A percentile compares a stretch with the other conserved stretches of the same genome.
Conservation (phyloP, 2,329 filamentous ascomycete genomes). For the Myriosclerotinia duriaeana region DNA sequence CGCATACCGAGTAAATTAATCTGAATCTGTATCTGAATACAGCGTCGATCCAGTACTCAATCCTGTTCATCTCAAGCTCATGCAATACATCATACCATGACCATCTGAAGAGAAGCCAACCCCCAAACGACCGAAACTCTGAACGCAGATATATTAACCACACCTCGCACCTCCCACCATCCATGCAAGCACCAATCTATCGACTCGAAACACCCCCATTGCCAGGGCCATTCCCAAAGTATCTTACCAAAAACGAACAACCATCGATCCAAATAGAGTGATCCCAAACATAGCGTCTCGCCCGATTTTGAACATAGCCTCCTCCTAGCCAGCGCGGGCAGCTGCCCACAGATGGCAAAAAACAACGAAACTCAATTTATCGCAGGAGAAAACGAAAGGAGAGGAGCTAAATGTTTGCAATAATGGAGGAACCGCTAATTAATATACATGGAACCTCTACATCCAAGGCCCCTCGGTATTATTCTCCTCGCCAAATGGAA, state of each 20-base stretch:
- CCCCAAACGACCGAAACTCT: background rate
- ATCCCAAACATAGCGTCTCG: background rate
- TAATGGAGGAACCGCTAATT: conserved; percentile 8
- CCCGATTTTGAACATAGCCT: background rate
- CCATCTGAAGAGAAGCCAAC: background rate
- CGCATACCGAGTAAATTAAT: background rate
- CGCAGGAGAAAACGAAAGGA: background rate
- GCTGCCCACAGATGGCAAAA: background rate
- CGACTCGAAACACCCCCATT: background rate
- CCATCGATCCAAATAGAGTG: background rate
- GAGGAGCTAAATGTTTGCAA: background rate
- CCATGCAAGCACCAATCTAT: conserved; percentile 6
- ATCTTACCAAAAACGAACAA: background rate
- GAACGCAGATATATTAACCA: conserved; percentile 15
- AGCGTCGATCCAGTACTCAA: background rate
- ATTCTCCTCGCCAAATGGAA: background rate
- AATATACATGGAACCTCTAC: background rate
- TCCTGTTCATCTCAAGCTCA: conserved; percentile 12
- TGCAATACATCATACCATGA: background rate
- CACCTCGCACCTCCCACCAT: no score
- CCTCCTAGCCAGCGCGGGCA: no score
- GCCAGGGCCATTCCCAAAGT: background rate
- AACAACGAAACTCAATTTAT: background rate
- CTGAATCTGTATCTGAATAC: background rate
- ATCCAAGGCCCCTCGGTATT: background rate